phyloP scores from a whole-genome alignment of 2,329 filamentous ascomycete species.

The Fusarium subglutinans region DNA sequence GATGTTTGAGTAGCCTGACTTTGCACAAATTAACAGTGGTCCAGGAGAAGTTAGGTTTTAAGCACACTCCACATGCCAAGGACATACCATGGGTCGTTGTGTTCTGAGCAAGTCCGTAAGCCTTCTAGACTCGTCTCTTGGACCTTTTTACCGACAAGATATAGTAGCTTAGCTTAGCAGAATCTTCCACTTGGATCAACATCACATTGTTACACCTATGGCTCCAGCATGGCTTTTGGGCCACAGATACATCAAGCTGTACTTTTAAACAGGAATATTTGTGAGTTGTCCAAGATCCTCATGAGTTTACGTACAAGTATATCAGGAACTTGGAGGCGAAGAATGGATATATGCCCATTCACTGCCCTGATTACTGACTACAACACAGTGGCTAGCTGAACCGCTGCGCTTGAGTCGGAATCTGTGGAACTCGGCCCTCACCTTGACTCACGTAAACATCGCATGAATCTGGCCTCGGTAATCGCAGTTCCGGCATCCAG shows the following conservation, averaged over 20 bases:
- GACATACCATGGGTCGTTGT: neutral
- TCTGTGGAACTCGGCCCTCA: neutral
- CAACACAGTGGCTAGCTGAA: neutral
- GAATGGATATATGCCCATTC: accelerated
- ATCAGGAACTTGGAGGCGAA: accelerated
- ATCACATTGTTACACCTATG: no score
- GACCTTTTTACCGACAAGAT: accelerated
- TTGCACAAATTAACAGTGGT: neutral
- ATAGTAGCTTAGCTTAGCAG: no score
- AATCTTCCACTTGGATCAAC: accelerated
- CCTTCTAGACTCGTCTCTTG: neutral
- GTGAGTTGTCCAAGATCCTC: accelerated
- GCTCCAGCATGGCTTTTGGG: no score
- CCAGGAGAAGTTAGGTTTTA: neutral
- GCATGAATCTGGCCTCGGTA: neutral
- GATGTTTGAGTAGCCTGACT: neutral
- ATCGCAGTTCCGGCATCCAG: neutral
- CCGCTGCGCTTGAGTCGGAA: neutral
- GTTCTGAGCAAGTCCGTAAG: neutral
- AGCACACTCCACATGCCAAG: neutral
- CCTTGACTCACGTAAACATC: neutral
- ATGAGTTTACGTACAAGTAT: neutral
- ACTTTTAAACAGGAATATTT: neutral
- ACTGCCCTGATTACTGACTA: neutral
- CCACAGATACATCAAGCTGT: neutral